These are phyloP conservation scores for Xylariaceae sp. DNA, from an alignment of 2,329 filamentous ascomycete species.

Conservation along the genomic window DNA sequence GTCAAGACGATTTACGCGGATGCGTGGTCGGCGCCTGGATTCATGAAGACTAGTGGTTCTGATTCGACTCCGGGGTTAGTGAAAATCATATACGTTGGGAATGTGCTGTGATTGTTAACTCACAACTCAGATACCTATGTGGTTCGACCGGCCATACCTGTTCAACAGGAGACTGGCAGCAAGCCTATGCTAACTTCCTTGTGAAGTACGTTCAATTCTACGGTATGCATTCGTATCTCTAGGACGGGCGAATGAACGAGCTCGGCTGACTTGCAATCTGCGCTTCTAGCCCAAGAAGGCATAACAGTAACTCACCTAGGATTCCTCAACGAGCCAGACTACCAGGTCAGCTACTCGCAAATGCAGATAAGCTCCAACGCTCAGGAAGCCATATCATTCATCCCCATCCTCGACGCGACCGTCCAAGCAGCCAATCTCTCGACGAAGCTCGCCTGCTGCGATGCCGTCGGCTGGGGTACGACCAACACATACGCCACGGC, in stretches of 20 bases:
- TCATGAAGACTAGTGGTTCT: constrained; percentile 44
- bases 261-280: no score
- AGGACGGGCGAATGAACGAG: no score
- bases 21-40: constrained; percentile 45
- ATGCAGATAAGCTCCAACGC: constrained; percentile 34
- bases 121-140: constrained; percentile 31
- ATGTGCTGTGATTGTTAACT: neutral
- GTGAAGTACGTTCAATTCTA: constrained; percentile 47
- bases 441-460: constrained; percentile 44
- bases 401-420: constrained; percentile 37
- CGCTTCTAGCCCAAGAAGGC: constrained; percentile 30
- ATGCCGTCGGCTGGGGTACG: constrained; percentile 29
- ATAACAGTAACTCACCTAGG: constrained; percentile 44
- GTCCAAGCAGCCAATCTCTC: constrained; percentile 36
- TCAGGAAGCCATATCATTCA: constrained; percentile 29
- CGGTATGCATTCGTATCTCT: neutral
- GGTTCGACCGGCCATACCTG: constrained; percentile 38
- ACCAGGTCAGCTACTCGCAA: constrained; percentile 34
- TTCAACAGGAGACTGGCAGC: constrained; percentile 42
- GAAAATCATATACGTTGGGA: neutral
- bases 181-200: constrained; percentile 48
- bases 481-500: constrained; percentile 13
- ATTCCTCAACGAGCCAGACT: constrained; percentile 47
- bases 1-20: constrained; percentile 41
- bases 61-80: constrained; percentile 28